These are phyloP conservation scores for Leishmania gerbilli DNA, from an alignment of 208 protist genomes.

Conservation along the genomic window DNA sequence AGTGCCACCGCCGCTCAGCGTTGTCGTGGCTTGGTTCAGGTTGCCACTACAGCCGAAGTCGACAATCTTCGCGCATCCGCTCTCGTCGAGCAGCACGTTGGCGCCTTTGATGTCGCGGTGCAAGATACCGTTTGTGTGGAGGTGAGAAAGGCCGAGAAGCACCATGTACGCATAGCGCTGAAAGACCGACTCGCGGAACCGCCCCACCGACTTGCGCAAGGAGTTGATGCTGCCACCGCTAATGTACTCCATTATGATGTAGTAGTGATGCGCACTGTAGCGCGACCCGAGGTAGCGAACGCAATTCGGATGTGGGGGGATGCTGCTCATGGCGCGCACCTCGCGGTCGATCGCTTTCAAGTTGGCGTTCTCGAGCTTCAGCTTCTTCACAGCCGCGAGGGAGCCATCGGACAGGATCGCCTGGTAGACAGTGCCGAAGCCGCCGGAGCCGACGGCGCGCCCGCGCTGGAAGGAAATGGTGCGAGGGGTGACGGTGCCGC, in stretches of 20 bases:
- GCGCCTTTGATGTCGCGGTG: slow-evolving; percentile 92
- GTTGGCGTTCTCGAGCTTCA: slow-evolving; percentile 61
- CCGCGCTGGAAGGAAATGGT: slow-evolving; percentile 60
- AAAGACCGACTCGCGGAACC: slow-evolving; percentile 68
- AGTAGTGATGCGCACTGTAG: slow-evolving; percentile 65
- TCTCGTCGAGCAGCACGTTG: slow-evolving; percentile 88
- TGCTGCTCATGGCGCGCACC: slow-evolving; percentile 61
- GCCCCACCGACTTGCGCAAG: slow-evolving; percentile 53
- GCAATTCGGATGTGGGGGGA: slow-evolving; percentile 77
- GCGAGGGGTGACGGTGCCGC: slow-evolving; percentile 25
- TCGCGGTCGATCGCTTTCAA: slow-evolving; percentile 72
- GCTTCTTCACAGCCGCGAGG: slow-evolving; percentile 75
- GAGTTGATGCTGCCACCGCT: slow-evolving; percentile 84
- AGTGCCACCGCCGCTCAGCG: slow-evolving; percentile 58
- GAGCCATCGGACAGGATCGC: slow-evolving; percentile 64
- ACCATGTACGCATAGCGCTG: slow-evolving; percentile 81
- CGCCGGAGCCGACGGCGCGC: slow-evolving; percentile 65
- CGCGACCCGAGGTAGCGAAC: slow-evolving; percentile 78
- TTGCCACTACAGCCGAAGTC: slow-evolving; percentile 93
- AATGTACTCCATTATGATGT: slow-evolving; percentile 88
- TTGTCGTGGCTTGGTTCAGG: slow-evolving; percentile 47
- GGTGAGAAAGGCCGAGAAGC: slow-evolving; percentile 66
- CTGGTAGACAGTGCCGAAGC: slow-evolving; percentile 80
- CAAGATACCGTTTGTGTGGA: slow-evolving; percentile 82
- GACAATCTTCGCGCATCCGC: slow-evolving; percentile 89